A percentile compares a stretch with the other conserved stretches of the same genome.
Conservation (phyloP, 2,329 filamentous ascomycete species). For the Diaporthe australafricana region DNA sequence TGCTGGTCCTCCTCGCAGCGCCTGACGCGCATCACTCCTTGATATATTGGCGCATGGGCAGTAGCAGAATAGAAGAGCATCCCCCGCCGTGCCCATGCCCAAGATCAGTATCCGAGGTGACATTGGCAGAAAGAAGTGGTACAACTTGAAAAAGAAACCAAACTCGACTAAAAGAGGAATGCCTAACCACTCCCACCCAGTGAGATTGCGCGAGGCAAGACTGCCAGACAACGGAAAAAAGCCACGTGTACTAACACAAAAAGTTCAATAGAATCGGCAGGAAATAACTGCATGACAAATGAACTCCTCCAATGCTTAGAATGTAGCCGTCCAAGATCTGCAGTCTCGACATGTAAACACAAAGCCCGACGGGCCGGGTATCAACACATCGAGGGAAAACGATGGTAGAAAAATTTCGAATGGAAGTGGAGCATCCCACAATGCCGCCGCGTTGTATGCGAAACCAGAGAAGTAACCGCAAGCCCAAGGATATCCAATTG, state of each 20-base stretch:
- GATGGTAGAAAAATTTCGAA: constrained; percentile 35
- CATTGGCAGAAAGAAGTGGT: constrained; percentile 8
- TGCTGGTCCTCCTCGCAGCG: constrained; percentile 12
- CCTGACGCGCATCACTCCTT: constrained; percentile 12
- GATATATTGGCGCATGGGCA: constrained; percentile 5
- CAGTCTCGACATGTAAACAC: constrained; percentile 29
- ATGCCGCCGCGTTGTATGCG: constrained; percentile 26
- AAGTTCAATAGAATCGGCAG: constrained; percentile 29
- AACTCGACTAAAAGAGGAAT: not conserved
- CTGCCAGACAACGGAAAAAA: constrained; percentile 29
- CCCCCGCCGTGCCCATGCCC: not conserved
- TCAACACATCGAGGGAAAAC: constrained; percentile 32
- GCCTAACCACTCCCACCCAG: constrained; percentile 26
- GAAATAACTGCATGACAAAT: constrained; percentile 34
- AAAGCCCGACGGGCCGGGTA: constrained; percentile 26
- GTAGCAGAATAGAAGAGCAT: constrained; percentile 16
- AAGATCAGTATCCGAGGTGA: not conserved
- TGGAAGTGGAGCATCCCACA: constrained; percentile 31
- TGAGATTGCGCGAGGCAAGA: constrained; percentile 30
- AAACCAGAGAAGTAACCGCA: constrained; percentile 29
- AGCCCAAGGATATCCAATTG: constrained; percentile 35
- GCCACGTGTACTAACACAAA: constrained; percentile 29
- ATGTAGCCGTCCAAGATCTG: constrained; percentile 23
- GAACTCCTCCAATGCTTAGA: constrained; percentile 39
- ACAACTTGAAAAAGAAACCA: not conserved